phyloP scores from a whole-genome alignment of 441 rosid genomes.

The Gossypium gossypioides region DNA sequence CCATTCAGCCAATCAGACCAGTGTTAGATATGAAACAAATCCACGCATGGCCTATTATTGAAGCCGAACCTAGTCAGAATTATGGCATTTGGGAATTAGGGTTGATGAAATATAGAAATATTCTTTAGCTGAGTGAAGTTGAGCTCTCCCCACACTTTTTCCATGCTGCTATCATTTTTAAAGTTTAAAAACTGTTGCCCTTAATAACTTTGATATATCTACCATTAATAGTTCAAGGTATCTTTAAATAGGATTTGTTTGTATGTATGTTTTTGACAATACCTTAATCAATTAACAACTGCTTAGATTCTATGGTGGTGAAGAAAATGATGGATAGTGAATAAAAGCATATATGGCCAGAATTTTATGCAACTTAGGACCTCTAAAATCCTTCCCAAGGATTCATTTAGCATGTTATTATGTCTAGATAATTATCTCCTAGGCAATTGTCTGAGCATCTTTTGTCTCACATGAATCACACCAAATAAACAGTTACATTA shows the following conservation, averaged over 20 bases:
- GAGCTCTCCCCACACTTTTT: neutral
- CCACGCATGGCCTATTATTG: neutral
- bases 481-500: neutral
- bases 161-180: neutral
- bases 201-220: neutral
- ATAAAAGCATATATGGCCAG: neutral
- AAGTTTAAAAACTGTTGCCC: neutral
- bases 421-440: neutral
- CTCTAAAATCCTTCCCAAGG: neutral
- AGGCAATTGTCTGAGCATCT: neutral
- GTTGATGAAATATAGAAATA: neutral
- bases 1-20: neutral
- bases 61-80: constrained; percentile 11
- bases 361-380: neutral
- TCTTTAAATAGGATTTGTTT: neutral
- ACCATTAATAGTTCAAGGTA: neutral
- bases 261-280: neutral
- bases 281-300: neutral
- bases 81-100: neutral
- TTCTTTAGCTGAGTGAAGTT: neutral
- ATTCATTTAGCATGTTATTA: neutral
- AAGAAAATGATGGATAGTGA: neutral
- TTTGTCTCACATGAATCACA: neutral
- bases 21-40: neutral
- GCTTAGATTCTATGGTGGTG: neutral